Evolutionary conservation across 352 stramenopile species (phyloP), one percentile per base, ranked within the genome.

Genomic region (Phytophthora brassicae): DNA sequence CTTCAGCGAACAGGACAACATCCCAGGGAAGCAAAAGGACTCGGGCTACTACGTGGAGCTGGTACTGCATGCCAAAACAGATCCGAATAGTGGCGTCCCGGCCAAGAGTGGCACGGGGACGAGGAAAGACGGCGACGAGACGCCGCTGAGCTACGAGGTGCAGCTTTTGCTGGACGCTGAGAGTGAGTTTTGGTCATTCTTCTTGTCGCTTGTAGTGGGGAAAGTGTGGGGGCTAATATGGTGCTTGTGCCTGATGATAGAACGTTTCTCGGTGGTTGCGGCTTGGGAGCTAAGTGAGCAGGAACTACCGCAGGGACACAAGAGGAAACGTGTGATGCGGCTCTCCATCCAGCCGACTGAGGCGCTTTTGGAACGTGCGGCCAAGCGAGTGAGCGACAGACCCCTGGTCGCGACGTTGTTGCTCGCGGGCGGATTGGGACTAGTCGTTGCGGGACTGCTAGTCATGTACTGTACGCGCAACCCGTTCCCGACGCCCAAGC

Each of bases 231-330:
- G 50, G 17, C 41, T 60, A 24, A 56, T 54, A 19, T 49, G 43
- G 13, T 17, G 61, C 41, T 33, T 29, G n/a, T 46, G 22, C 38
- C 6, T 31, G 26, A 20, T 16, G 29, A 16, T 13, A 90, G 79
- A 81, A 8, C 66, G 75, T 4, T 74, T 86, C 14, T 86, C 69
- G 31, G 60, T 90, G 26, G 56, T 90, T 43, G 70, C 70, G n/a
- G 79, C 79, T 6, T 90, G 81, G 81, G 71, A 87, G 38, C 54
- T 90, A 44, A 72, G 65, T 9, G 53, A 59, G 3, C 60, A 72
- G 45, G 69, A 70, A 39, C 68, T 64, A 16, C 41, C 26, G 13
- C 35, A 49, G 56, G 64, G 59, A 45, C 63, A 70, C 48, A 58
- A 36, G 51, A 53, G 51, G 22, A 29, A 57, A 35, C 75, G 74